These are phyloP conservation scores for Boletus sensibilis DNA, from an alignment of 768 basidiomycete genomes.

Conservation along the genomic window DNA sequence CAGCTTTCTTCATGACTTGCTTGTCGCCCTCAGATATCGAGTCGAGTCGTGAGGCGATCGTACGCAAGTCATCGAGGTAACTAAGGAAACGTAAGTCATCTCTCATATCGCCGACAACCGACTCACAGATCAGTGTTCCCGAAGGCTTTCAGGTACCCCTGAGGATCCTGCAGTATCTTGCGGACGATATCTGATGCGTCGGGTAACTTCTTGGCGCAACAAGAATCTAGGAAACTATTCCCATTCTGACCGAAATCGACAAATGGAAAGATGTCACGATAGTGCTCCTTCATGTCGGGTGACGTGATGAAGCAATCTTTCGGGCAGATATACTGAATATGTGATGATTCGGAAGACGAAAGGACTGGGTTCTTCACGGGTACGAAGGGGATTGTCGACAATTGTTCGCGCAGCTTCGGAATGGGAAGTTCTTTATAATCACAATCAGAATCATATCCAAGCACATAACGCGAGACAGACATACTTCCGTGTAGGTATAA, in stretches of 20 bases:
- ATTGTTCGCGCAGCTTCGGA: slow-evolving; percentile 2
- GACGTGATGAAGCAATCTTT: slow-evolving; percentile 17
- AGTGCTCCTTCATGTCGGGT: background rate
- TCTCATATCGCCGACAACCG: background rate
- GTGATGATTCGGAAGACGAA: background rate
- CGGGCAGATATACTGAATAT: background rate
- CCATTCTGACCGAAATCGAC: slow-evolving; percentile 11
- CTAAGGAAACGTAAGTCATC: slow-evolving; percentile 2
- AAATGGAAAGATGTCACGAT: slow-evolving; percentile 13
- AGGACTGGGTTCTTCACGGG: background rate
- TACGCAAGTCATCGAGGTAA: slow-evolving; percentile 13
- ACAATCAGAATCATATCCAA: background rate
- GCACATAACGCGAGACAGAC: background rate
- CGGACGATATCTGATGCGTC: slow-evolving; percentile 10
- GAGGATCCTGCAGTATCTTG: slow-evolving; percentile 8
- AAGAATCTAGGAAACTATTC: slow-evolving; percentile 11
- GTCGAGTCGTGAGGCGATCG: slow-evolving; percentile 11
- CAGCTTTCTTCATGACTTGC: slow-evolving; percentile 1
- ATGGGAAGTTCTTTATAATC: slow-evolving; percentile 6
- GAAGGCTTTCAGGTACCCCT: slow-evolving; percentile 6
- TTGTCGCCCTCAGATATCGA: slow-evolving; percentile 10
- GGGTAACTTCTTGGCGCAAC: slow-evolving; percentile 11
- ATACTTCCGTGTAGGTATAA: slow-evolving; percentile 8
- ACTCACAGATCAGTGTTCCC: slow-evolving; percentile 2
- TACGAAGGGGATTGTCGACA: slow-evolving; percentile 12